phyloP scores from a whole-genome alignment of 805 yeast species.

The Suhomyces canberraensis region DNA sequence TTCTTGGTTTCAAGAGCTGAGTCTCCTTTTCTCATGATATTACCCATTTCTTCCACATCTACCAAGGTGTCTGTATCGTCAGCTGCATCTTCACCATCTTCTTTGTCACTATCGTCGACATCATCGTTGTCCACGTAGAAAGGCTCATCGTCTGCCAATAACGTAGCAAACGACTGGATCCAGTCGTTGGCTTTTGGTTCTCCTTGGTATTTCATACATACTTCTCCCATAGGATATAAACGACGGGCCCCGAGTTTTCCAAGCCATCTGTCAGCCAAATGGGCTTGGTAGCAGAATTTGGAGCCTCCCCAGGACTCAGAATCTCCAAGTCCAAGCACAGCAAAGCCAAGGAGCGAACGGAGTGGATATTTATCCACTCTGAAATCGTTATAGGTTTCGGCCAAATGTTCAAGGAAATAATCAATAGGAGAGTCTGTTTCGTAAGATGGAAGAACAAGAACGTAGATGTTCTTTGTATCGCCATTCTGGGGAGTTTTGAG shows the following conservation, averaged over 20 bases:
- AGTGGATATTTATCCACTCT: slow-evolving; percentile 82
- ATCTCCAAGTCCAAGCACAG: slow-evolving; percentile 88
- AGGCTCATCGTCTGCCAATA: slow-evolving; percentile 71
- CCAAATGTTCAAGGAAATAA: slow-evolving; percentile 73
- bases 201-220: slow-evolving; percentile 74
- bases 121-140: slow-evolving; percentile 55
- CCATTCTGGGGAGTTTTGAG: slow-evolving; percentile 52
- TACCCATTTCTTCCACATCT: slow-evolving; percentile 89
- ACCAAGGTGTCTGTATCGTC: slow-evolving; percentile 44
- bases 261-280: slow-evolving; percentile 66
- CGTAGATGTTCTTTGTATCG: slow-evolving; percentile 49
- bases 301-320: slow-evolving; percentile 73
- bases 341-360: slow-evolving; percentile 65
- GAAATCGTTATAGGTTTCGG: slow-evolving; percentile 81
- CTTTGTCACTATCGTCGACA: slow-evolving; percentile 50
- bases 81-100: slow-evolving; percentile 34
- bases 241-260: slow-evolving; percentile 86
- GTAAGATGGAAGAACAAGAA: slow-evolving; percentile 82
- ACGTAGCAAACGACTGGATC: slow-evolving; percentile 56
- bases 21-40: slow-evolving; percentile 42
- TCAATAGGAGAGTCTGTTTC: slow-evolving; percentile 92
- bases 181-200: slow-evolving; percentile 62
- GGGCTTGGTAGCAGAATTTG: slow-evolving; percentile 85
- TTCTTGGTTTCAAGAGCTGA: slow-evolving; percentile 44
- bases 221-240: slow-evolving; percentile 76